Percentiles rank a stretch among this genome's conserved stretches.
Conservation (phyloP, 495 filamentous ascomycete species). For the Penicillium cosmopolitanum region DNA sequence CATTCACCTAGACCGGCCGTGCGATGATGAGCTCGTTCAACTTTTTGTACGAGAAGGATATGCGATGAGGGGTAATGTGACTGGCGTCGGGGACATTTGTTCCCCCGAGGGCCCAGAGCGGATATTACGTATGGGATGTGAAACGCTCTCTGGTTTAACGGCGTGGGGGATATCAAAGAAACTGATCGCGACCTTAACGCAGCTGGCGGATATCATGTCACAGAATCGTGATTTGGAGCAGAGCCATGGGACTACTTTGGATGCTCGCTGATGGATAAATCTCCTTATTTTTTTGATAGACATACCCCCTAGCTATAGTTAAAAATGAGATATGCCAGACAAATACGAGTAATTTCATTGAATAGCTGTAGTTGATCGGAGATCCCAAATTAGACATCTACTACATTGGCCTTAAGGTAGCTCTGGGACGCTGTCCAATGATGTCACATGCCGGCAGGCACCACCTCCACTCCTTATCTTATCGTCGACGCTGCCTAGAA, state of each 20-base stretch:
- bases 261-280: constrained; percentile 11
- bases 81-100: constrained; percentile 56
- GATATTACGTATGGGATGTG: constrained; percentile 47
- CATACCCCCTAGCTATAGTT: not conserved
- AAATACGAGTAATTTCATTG: no score
- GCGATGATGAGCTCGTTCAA: constrained; percentile 58
- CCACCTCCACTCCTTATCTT: constrained; percentile 27
- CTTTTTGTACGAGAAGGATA: constrained; percentile 53
- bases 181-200: constrained; percentile 36
- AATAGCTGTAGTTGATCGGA: no score
- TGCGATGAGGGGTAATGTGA: constrained; percentile 50
- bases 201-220: constrained; percentile 30
- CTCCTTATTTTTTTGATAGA: not conserved
- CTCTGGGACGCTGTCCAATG: not conserved
- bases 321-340: not conserved
- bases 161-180: constrained; percentile 46
- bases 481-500: constrained; percentile 40
- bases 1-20: constrained; percentile 55
- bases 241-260: constrained; percentile 1
- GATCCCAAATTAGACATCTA: not conserved
- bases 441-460: constrained; percentile 18
- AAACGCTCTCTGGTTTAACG: constrained; percentile 38
- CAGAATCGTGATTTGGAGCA: constrained; percentile 11
- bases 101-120: constrained; percentile 43
- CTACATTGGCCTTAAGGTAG: not conserved